Evolutionary conservation across 2,329 filamentous ascomycete species (phyloP).

Genomic region (Xylaria polymorpha): DNA sequence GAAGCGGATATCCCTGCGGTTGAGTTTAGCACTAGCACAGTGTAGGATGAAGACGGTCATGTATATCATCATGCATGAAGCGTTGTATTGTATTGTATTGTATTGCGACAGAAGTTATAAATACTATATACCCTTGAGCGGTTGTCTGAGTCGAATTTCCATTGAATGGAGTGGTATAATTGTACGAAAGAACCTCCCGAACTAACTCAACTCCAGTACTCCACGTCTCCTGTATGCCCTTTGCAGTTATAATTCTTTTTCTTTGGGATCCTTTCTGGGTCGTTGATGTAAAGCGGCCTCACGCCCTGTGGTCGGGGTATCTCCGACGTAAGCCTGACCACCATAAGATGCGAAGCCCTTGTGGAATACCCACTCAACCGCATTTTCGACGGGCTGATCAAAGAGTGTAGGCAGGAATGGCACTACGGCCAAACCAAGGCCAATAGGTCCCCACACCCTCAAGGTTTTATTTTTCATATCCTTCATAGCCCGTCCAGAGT

Average conservation of each 20-base stretch:
- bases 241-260: slow-evolving; percentile 49
- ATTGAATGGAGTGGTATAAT: slow-evolving; percentile 26
- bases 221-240: slow-evolving; percentile 26
- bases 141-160: neutral
- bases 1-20: slow-evolving; percentile 22
- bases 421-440: slow-evolving; percentile 80
- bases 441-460: slow-evolving; percentile 90
- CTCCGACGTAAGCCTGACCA: slow-evolving; percentile 67
- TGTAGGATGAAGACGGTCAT: neutral
- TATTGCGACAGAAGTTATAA: slow-evolving; percentile 19
- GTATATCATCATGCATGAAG: neutral
- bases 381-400: slow-evolving; percentile 91
- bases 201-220: slow-evolving; percentile 34
- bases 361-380: slow-evolving; percentile 91
- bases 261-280: slow-evolving; percentile 59
- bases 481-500: slow-evolving; percentile 89
- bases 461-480: slow-evolving; percentile 78
- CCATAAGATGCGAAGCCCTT: slow-evolving; percentile 80
- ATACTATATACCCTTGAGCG: slow-evolving; percentile 26
- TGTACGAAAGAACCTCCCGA: slow-evolving; percentile 18
- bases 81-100: slow-evolving; percentile 26
- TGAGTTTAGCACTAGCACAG: slow-evolving; percentile 11
- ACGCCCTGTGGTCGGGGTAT: slow-evolving; percentile 65
- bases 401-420: slow-evolving; percentile 87
- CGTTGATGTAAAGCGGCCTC: slow-evolving; percentile 59